Conservation (phyloP, 1,284 basidiomycete genomes). For the Phellopilus nigrolimitatus region DNA sequence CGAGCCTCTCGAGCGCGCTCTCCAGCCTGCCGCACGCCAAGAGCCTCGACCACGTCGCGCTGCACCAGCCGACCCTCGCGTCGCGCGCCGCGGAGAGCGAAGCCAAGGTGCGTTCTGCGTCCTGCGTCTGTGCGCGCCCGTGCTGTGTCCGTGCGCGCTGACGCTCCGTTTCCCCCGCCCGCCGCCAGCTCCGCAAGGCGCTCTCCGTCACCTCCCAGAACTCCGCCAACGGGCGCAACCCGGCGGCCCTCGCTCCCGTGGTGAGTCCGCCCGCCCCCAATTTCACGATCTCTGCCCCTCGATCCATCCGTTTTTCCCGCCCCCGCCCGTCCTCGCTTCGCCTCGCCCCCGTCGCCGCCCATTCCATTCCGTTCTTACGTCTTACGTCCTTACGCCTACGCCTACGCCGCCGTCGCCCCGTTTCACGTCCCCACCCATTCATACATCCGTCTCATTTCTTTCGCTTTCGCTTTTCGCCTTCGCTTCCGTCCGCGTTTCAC, state of each 20-base stretch:
- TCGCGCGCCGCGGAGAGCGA: constrained; percentile 63
- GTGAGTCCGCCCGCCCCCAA: not conserved
- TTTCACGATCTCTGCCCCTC: not conserved
- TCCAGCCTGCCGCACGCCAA: constrained; percentile 65
- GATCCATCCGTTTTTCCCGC: not conserved
- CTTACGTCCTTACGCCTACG: not conserved
- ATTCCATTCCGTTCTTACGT: too few species aligned
- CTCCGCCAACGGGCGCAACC: constrained; percentile 4
- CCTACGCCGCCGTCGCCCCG: not conserved
- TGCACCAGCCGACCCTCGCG: constrained; percentile 66
- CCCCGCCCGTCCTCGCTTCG: not conserved
- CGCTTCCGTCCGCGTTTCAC: not conserved
- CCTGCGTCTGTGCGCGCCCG: not conserved
- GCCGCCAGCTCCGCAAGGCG: constrained; percentile 17
- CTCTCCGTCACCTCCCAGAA: constrained; percentile 19
- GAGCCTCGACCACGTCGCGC: constrained; percentile 54
- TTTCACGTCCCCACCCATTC: too few species aligned
- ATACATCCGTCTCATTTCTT: not conserved
- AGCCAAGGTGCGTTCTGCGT: constrained; percentile 51
- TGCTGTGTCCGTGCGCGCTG: not conserved
- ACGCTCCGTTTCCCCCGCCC: not conserved
- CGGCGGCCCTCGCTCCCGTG: not conserved
- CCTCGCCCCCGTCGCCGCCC: too few species aligned
- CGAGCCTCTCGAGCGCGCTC: constrained; percentile 61
- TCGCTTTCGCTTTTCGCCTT: not conserved